A percentile compares a stretch with the other conserved stretches of the same genome.
phyloP scores from a whole-genome alignment of 352 stramenopile species.

The Globisporangium apiculatum region DNA sequence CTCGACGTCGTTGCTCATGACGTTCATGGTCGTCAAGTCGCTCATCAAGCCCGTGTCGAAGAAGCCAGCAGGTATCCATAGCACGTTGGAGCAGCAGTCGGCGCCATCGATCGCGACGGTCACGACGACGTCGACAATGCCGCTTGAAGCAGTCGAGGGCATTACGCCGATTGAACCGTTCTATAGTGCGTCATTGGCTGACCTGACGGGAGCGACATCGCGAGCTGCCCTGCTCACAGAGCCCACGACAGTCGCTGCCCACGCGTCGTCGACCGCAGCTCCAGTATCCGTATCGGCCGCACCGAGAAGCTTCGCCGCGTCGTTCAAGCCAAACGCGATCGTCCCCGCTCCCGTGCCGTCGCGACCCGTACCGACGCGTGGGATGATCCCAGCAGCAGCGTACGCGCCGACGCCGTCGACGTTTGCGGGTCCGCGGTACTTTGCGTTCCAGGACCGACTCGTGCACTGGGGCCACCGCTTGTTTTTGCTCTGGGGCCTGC shows the following conservation, averaged over 20 bases:
- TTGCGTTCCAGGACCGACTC: slow-evolving; percentile 6
- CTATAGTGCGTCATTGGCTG: too few relatives aligned
- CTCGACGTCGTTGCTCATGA: slow-evolving; percentile 8
- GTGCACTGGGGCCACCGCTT: slow-evolving; percentile 8
- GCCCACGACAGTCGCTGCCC: too few relatives aligned
- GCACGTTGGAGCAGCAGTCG: background rate
- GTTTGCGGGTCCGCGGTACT: slow-evolving; percentile 3
- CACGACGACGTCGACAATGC: background rate
- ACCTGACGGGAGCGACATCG: too few relatives aligned
- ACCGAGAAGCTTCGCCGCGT: background rate
- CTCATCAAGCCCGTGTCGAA: slow-evolving; percentile 6
- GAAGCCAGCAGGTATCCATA: background rate
- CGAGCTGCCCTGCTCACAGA: too few relatives aligned
- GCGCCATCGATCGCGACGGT: background rate
- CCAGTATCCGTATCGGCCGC: background rate
- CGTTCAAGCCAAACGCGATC: background rate
- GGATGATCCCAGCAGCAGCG: background rate
- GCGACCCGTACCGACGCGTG: background rate
- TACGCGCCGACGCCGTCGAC: background rate
- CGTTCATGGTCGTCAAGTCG: slow-evolving; percentile 14
- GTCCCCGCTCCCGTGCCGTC: background rate
- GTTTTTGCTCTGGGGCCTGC: slow-evolving; percentile 7
- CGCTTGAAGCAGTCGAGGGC: background rate
- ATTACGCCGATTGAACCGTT: too few relatives aligned
- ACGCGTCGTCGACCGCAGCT: background rate